Conservation (phyloP, 768 basidiomycete genomes). For the Clathrus columnatus region DNA sequence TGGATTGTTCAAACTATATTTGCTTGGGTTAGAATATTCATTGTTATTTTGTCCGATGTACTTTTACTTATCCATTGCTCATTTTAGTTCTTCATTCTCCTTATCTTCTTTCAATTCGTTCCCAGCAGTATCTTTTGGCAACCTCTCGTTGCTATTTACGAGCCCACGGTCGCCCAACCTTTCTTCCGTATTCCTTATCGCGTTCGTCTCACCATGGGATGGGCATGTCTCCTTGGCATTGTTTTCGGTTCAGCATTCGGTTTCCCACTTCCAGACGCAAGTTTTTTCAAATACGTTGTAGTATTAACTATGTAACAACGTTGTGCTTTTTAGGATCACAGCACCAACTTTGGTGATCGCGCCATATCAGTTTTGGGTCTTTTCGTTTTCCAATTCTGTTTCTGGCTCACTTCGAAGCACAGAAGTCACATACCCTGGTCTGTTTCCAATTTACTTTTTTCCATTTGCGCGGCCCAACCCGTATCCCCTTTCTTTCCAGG, state of each 20-base stretch:
- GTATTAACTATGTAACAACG: constrained; percentile 12
- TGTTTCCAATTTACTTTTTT: constrained; percentile 17
- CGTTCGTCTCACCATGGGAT: constrained; percentile 58
- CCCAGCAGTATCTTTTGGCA: constrained; percentile 60
- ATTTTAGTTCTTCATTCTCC: constrained; percentile 20
- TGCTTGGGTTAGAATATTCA: constrained; percentile 78
- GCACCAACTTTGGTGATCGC: constrained; percentile 65
- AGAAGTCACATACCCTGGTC: constrained; percentile 66
- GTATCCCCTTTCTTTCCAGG: constrained; percentile 30
- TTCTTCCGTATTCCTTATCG: constrained; percentile 50
- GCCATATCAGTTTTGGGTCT: constrained; percentile 78
- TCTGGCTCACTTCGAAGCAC: constrained; percentile 59
- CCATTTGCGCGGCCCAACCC: neutral
- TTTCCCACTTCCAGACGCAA: constrained; percentile 50
- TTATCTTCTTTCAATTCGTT: constrained; percentile 81
- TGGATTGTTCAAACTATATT: constrained; percentile 80
- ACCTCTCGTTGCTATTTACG: constrained; percentile 69
- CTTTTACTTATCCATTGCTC: neutral
- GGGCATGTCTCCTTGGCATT: constrained; percentile 67
- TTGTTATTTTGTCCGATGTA: constrained; percentile 19
- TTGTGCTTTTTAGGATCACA: constrained; percentile 24
- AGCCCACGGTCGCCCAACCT: constrained; percentile 53
- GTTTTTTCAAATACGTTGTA: constrained; percentile 15
- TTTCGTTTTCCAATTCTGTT: constrained; percentile 67
- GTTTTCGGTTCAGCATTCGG: constrained; percentile 86